Evolutionary conservation across 2,329 filamentous ascomycete genomes (phyloP).

Genomic region (Fusarium solani-melongenae): DNA sequence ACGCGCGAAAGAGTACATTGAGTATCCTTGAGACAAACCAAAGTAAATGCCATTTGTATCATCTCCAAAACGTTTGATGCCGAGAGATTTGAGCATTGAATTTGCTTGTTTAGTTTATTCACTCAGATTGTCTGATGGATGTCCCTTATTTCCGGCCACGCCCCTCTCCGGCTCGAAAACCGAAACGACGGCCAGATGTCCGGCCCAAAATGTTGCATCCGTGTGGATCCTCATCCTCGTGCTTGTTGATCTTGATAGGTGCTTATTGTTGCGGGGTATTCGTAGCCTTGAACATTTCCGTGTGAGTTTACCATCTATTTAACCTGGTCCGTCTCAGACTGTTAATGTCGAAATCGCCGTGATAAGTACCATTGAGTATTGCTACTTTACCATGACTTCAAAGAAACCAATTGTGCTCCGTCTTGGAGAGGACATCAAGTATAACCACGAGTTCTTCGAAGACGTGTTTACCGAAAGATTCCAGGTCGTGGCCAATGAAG

Average conservation of each 20-base stretch:
- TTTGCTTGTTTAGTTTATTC: background rate
- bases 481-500: slow-evolving; percentile 52
- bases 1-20: background rate
- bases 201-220: background rate
- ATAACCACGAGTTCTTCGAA: slow-evolving; percentile 56
- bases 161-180: background rate
- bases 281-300: background rate
- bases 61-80: background rate
- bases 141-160: background rate
- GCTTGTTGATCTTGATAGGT: background rate
- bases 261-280: background rate
- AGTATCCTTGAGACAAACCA: background rate
- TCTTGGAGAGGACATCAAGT: slow-evolving; percentile 59
- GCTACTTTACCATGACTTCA: slow-evolving; percentile 12
- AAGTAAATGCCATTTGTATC: background rate
- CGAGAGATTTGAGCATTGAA: background rate
- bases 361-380: background rate
- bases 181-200: background rate
- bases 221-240: background rate
- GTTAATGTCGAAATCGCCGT: background rate
- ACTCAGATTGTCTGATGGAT: background rate
- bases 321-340: background rate
- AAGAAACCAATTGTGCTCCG: slow-evolving; percentile 32
- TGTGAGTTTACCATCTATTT: background rate
- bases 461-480: slow-evolving; percentile 53